Conservation (phyloP, 495 filamentous ascomycete genomes). For the Xylaria scruposa region DNA sequence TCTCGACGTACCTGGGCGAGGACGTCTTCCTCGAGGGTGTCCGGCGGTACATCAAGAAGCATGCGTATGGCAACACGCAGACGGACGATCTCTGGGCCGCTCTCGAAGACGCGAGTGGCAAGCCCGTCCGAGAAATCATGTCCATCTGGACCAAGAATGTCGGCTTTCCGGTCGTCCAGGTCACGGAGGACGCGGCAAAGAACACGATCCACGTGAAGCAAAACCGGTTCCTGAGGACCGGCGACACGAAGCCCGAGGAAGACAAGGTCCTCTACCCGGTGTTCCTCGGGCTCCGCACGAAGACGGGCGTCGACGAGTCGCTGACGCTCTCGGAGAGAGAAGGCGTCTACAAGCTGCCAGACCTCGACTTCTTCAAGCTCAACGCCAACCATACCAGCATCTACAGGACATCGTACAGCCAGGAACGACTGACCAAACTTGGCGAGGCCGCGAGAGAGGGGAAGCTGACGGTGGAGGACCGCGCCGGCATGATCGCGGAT, state of each 20-base stretch:
- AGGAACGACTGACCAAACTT: constrained; percentile 71
- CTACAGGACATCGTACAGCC: constrained; percentile 74
- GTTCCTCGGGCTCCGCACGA: constrained; percentile 71
- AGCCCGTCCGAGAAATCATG: constrained; percentile 81
- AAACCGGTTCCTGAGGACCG: constrained; percentile 77
- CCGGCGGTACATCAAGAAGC: constrained; percentile 89
- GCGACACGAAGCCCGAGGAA: constrained; percentile 81
- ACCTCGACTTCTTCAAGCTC: constrained; percentile 76
- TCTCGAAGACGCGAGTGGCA: constrained; percentile 87
- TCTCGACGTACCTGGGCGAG: constrained; percentile 93
- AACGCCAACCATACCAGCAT: constrained; percentile 79
- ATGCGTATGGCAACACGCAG: constrained; percentile 84
- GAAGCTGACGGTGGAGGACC: constrained; percentile 88
- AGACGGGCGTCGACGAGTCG: constrained; percentile 66
- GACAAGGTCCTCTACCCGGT: constrained; percentile 80
- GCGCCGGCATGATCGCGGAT: constrained; percentile 95
- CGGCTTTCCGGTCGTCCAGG: constrained; percentile 74
- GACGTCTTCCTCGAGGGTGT: constrained; percentile 94
- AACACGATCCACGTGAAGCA: constrained; percentile 72
- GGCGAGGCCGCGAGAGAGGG: constrained; percentile 85
- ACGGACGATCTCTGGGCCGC: constrained; percentile 93
- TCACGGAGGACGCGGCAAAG: constrained; percentile 64
- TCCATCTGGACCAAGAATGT: constrained; percentile 81
- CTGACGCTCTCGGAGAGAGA: constrained; percentile 76
- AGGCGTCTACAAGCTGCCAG: constrained; percentile 68